Evolutionary conservation across 192 early-diverging fungal species (phyloP).

Genomic region (Umbelopsis vinacea): DNA sequence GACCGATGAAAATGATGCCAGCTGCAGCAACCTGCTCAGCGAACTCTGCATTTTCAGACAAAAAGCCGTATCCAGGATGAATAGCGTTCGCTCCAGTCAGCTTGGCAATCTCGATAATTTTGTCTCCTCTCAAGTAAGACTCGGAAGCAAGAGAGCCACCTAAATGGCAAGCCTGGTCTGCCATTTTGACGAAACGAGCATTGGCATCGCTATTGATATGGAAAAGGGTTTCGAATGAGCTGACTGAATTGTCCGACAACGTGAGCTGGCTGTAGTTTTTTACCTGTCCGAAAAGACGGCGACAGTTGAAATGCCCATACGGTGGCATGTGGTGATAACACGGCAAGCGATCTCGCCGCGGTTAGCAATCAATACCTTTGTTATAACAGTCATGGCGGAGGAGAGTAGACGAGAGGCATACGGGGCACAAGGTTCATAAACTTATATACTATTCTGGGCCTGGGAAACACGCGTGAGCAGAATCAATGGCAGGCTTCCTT

Average conservation of each 20-base stretch:
- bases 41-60: constrained; percentile 67
- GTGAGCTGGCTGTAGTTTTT: background rate
- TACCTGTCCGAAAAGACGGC: constrained; percentile 73
- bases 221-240: background rate
- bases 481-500: background rate
- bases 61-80: constrained; percentile 65
- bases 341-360: constrained; percentile 81
- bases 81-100: constrained; percentile 58
- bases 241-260: background rate
- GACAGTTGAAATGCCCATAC: constrained; percentile 67
- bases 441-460: constrained; percentile 8
- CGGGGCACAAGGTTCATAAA: background rate
- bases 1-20: constrained; percentile 62
- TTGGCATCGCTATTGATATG: constrained; percentile 52
- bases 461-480: constrained; percentile 19
- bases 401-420: background rate
- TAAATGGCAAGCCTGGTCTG: constrained; percentile 60
- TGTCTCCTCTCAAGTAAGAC: constrained; percentile 57
- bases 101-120: constrained; percentile 54
- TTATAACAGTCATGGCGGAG: constrained; percentile 33
- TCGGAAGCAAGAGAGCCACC: constrained; percentile 56
- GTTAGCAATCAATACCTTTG: constrained; percentile 70
- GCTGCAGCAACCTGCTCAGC: constrained; percentile 50
- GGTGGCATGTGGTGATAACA: constrained; percentile 69
- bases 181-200: constrained; percentile 55